These are phyloP conservation scores for Claviceps pusilla DNA, from an alignment of 2,329 filamentous ascomycete genomes.

Conservation along the genomic window DNA sequence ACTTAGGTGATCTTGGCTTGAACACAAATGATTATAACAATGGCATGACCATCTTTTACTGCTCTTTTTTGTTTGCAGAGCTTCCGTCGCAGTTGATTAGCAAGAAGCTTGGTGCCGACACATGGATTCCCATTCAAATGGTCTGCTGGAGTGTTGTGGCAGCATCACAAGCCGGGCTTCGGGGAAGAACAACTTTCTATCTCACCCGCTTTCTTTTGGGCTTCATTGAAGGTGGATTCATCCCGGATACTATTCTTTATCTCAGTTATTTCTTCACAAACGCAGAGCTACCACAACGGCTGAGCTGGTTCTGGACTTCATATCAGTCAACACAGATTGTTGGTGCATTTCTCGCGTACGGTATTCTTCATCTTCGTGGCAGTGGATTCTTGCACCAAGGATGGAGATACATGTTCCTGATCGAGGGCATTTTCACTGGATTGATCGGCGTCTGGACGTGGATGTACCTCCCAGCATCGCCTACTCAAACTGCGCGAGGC, in stretches of 20 bases:
- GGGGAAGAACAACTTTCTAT: slow-evolving; percentile 16
- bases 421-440: slow-evolving; percentile 3
- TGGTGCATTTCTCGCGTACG: slow-evolving; percentile 14
- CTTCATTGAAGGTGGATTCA: slow-evolving; percentile 44
- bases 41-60: slow-evolving; percentile 33
- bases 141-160: slow-evolving; percentile 20
- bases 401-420: slow-evolving; percentile 5
- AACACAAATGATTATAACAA: slow-evolving; percentile 27
- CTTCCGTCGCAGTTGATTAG: slow-evolving; percentile 37
- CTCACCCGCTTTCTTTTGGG: slow-evolving; percentile 24
- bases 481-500: slow-evolving; percentile 5
- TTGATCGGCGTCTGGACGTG: slow-evolving; percentile 6
- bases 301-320: slow-evolving; percentile 18
- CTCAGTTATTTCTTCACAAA: slow-evolving; percentile 20
- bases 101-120: slow-evolving; percentile 34
- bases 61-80: slow-evolving; percentile 35
- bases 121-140: slow-evolving; percentile 34
- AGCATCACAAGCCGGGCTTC: slow-evolving; percentile 18
- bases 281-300: slow-evolving; percentile 15
- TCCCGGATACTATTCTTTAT: slow-evolving; percentile 28
- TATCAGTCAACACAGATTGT: slow-evolving; percentile 13
- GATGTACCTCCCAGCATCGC: slow-evolving; percentile 4
- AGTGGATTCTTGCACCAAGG: slow-evolving; percentile 2
- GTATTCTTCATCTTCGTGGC: slow-evolving; percentile 11
- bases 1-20: slow-evolving; percentile 3